Evolutionary conservation across 345 rosid species (phyloP).

Genomic region (Eucalyptus regnans): DNA sequence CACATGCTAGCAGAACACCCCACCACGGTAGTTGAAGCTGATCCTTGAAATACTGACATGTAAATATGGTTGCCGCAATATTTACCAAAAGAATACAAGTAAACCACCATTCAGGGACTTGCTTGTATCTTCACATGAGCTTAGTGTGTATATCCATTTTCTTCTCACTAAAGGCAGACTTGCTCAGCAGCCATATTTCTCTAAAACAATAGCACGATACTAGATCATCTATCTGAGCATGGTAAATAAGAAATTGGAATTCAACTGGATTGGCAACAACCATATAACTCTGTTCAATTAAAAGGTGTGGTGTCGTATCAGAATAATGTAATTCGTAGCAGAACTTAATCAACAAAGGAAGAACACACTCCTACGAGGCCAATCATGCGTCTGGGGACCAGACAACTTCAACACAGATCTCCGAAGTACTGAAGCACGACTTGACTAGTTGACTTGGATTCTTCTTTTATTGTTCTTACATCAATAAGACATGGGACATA

Average conservation of each 20-base stretch:
- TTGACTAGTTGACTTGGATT: background rate
- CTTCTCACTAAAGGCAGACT: slow-evolving; percentile 44
- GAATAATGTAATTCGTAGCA: background rate
- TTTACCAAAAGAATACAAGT: slow-evolving; percentile 35
- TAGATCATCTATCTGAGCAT: background rate
- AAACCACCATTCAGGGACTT: slow-evolving; percentile 87
- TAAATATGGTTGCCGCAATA: slow-evolving; percentile 32
- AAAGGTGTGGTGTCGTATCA: background rate
- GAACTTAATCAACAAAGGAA: background rate
- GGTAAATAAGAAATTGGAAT: background rate
- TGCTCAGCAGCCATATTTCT: slow-evolving; percentile 46
- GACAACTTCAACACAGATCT: background rate
- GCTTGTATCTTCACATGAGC: slow-evolving; percentile 57
- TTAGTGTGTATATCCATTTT: slow-evolving; percentile 52
- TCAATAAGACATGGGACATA: background rate
- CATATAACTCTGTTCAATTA: background rate
- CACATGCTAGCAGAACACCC: slow-evolving; percentile 77
- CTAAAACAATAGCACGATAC: background rate
- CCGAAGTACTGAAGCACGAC: background rate
- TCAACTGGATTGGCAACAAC: background rate
- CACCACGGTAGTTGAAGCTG: slow-evolving; percentile 87
- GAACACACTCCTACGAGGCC: background rate
- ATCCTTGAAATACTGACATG: slow-evolving; percentile 44
- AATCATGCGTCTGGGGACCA: background rate
- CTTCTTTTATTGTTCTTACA: background rate